Conservation (phyloP, 2,329 filamentous ascomycete genomes). For the Rhynchosporium agropyri region DNA sequence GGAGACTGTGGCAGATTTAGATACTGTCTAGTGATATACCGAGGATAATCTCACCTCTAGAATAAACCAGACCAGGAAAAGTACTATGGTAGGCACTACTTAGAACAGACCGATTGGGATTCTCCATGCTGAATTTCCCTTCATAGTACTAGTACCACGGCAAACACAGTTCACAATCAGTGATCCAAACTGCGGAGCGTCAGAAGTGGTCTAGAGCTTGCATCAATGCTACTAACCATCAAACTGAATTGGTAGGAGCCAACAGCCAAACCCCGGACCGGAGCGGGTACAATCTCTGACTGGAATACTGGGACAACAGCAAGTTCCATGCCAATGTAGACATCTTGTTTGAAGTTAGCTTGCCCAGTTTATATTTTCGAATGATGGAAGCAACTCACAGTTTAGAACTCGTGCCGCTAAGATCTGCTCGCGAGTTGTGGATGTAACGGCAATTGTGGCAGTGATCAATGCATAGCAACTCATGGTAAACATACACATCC, state of each 20-base stretch:
- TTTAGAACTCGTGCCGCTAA: conserved; percentile 7
- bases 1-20: background rate
- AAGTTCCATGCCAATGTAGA: conserved; percentile 8
- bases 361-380: background rate
- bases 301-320: conserved; percentile 11
- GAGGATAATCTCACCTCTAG: background rate
- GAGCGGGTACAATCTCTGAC: background rate
- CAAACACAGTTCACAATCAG: conserved; percentile 11
- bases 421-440: conserved; percentile 11
- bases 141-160: conserved; percentile 6
- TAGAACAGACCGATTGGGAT: conserved; percentile 9
- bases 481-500: conserved; percentile 9
- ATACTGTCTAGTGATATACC: background rate
- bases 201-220: background rate
- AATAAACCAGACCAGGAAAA: conserved; percentile 1
- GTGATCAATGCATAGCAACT: conserved; percentile 5
- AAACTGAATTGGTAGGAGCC: conserved; percentile 10
- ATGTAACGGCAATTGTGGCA: conserved; percentile 6
- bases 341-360: conserved; percentile 3
- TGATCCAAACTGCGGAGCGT: background rate
- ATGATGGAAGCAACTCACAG: background rate
- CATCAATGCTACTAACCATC: background rate
- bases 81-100: background rate
- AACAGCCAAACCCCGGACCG: conserved; percentile 5
- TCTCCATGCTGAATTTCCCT: conserved; percentile 9